Conservation (phyloP, 805 yeast genomes). For the Suhomyces kilbournensis region DNA sequence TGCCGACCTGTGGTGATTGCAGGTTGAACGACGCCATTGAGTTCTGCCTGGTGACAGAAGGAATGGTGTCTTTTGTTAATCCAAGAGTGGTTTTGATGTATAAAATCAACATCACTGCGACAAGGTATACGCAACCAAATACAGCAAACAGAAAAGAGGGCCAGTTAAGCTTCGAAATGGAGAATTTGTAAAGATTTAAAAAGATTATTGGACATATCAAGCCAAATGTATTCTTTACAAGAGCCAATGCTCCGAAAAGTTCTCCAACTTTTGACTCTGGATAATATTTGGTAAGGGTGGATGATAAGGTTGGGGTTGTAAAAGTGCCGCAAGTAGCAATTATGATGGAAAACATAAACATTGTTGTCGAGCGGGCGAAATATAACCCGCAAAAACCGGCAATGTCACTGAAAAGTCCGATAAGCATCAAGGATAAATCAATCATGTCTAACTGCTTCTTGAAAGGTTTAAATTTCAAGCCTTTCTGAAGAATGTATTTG, state of each 20-base stretch:
- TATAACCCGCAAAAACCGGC: conserved; percentile 11
- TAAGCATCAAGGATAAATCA: conserved; percentile 13
- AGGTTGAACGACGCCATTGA: neutral
- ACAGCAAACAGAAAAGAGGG: neutral
- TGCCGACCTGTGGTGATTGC: neutral
- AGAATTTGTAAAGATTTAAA: conserved; percentile 41
- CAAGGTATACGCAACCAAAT: neutral
- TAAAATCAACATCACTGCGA: neutral
- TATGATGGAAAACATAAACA: neutral
- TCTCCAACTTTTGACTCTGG: conserved; percentile 62
- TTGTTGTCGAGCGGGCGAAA: neutral
- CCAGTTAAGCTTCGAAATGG: neutral
- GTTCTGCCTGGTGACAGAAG: neutral
- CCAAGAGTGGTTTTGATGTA: neutral
- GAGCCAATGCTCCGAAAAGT: conserved; percentile 65
- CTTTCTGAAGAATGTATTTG: conserved; percentile 10
- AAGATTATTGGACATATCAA: conserved; percentile 49
- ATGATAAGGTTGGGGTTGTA: conserved; percentile 52
- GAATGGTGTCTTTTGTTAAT: neutral
- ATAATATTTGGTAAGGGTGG: conserved; percentile 58
- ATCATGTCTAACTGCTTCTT: conserved; percentile 15
- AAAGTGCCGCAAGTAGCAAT: neutral
- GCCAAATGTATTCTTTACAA: conserved; percentile 49
- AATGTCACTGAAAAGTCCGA: conserved; percentile 12
- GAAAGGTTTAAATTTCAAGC: conserved; percentile 9